Evolutionary conservation across 805 yeast genomes (phyloP).

Genomic region (Kockiozyma suomiensis): DNA sequence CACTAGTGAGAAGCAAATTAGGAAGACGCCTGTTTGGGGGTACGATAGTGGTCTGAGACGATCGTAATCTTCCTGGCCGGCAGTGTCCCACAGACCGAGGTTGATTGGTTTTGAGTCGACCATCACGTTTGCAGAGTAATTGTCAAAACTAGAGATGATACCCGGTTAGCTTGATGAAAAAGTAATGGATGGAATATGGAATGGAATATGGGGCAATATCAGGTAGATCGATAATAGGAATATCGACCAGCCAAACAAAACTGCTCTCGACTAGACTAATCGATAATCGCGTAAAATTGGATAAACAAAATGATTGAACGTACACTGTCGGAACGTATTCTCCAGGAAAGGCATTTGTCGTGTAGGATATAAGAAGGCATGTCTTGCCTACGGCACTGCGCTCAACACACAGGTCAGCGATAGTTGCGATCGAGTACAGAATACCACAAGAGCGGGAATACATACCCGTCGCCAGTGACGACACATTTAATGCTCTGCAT

Average conservation of each 20-base stretch:
- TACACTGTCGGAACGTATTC: constrained; percentile 89
- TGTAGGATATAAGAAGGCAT: constrained; percentile 81
- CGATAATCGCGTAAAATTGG: too few species aligned
- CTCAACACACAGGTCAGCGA: constrained; percentile 9
- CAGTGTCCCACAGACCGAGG: constrained; percentile 93
- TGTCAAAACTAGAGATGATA: constrained; percentile 58
- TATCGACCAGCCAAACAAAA: neutral
- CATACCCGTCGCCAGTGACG: constrained; percentile 85
- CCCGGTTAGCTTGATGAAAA: neutral
- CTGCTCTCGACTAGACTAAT: neutral
- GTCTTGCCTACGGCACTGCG: constrained; percentile 87
- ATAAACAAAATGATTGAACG: neutral
- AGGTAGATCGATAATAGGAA: neutral
- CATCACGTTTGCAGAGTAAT: constrained; percentile 83
- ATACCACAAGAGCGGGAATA: constrained; percentile 15
- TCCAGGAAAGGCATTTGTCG: constrained; percentile 89
- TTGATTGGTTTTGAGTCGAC: constrained; percentile 80
- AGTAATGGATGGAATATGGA: neutral
- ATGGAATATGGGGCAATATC: neutral
- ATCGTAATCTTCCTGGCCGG: constrained; percentile 92
- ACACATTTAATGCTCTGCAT: constrained; percentile 92
- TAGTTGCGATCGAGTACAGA: neutral
- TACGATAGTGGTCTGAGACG: constrained; percentile 85
- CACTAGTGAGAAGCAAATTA: constrained; percentile 82
- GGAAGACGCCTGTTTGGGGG: constrained; percentile 88